Percentiles rank a stretch among this genome's conserved stretches.
Conservation (phyloP, 2,329 filamentous ascomycete genomes). For the Alternaria sp. region DNA sequence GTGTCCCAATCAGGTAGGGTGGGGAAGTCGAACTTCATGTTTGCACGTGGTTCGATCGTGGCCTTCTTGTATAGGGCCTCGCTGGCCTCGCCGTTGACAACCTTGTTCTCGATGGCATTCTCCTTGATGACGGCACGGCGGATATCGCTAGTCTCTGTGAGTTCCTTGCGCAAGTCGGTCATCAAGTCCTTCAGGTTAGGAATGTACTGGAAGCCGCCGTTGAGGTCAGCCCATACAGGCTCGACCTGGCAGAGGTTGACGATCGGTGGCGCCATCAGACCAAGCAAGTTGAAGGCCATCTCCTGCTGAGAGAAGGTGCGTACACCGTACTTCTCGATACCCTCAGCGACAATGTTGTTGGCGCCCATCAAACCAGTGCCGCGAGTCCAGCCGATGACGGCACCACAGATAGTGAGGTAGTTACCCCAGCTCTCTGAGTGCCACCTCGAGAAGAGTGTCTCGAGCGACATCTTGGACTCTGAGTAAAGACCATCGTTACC, state of each 20-base stretch:
- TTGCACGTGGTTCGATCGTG: constrained; percentile 89
- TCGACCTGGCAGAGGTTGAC: constrained; percentile 95
- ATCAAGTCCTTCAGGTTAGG: constrained; percentile 94
- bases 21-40: constrained; percentile 98
- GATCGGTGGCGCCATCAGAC: constrained; percentile 91
- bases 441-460: constrained; percentile 98
- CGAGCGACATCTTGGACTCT: constrained; percentile 94
- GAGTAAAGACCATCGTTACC: constrained; percentile 98
- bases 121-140: constrained; percentile 94
- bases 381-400: constrained; percentile 98
- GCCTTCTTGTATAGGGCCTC: constrained; percentile 96
- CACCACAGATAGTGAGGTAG: constrained; percentile 97
- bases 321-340: constrained; percentile 94
- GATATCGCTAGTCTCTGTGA: constrained; percentile 93
- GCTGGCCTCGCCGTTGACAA: constrained; percentile 91
- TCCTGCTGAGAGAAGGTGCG: constrained; percentile 99
- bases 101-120: constrained; percentile 94
- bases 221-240: constrained; percentile 95
- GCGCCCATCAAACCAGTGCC: constrained; percentile 97
- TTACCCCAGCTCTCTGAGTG: constrained; percentile 96
- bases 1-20: constrained; percentile 87
- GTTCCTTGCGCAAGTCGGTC: constrained; percentile 90
- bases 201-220: constrained; percentile 97
- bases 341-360: constrained; percentile 97
- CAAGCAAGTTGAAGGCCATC: constrained; percentile 98